Percentiles rank a stretch among this genome's conserved stretches.
Conservation (phyloP, 371 early-diverging fungal species). For the Dentiscutata heterogama region DNA sequence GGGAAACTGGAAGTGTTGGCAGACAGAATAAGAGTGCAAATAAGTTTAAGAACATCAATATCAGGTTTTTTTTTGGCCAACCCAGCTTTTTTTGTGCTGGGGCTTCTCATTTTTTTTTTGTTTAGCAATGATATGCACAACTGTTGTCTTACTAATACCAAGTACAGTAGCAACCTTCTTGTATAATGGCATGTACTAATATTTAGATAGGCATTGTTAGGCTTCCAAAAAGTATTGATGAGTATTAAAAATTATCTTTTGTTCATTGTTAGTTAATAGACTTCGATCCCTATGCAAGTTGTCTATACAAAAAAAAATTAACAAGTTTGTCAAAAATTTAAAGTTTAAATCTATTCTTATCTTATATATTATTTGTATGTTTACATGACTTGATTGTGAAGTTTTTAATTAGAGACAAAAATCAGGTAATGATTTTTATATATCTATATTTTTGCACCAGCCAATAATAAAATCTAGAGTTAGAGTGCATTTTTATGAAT, state of each 20-base stretch:
- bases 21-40: background rate
- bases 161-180: constrained; percentile 35
- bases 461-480: too few relatives aligned
- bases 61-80: constrained; percentile 10
- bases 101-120: constrained; percentile 8
- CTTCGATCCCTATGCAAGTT: background rate
- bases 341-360: background rate
- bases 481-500: too few relatives aligned
- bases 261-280: constrained; percentile 26
- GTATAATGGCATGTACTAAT: constrained; percentile 1
- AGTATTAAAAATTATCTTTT: constrained; percentile 15
- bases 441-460: constrained; percentile 28
- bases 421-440: constrained; percentile 5
- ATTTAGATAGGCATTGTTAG: background rate
- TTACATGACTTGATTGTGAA: background rate
- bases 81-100: background rate
- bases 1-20: constrained; percentile 23
- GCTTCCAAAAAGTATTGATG: constrained; percentile 26
- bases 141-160: constrained; percentile 29
- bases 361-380: background rate
- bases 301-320: constrained; percentile 23
- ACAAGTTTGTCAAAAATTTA: background rate
- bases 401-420: background rate
- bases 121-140: constrained; percentile 20
- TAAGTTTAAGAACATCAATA: too few relatives aligned